A percentile compares a stretch with the other conserved stretches of the same genome.
Evolutionary conservation across 306 rosid genomes (phyloP).

Genomic region (Prunus armeniaca): DNA sequence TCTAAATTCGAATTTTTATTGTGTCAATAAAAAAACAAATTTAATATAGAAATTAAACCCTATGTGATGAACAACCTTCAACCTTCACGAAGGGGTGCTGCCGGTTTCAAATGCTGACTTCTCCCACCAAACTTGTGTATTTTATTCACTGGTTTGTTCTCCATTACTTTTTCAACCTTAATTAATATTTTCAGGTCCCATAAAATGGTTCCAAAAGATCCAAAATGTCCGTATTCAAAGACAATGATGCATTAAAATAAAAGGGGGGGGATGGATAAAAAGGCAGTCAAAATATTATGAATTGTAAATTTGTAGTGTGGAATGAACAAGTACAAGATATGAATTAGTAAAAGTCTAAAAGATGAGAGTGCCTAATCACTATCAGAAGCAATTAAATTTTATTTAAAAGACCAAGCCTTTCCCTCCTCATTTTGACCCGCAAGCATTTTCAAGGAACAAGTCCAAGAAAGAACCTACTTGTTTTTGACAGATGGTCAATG

Average conservation of each 20-base stretch:
- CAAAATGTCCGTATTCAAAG: not conserved
- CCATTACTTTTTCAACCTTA: not conserved
- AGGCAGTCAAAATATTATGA: not conserved
- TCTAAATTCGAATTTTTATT: too few relatives aligned
- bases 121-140: not conserved
- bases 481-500: constrained; percentile 36
- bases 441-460: constrained; percentile 29
- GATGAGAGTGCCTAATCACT: constrained; percentile 10
- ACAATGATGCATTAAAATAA: not conserved
- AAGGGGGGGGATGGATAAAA: not conserved
- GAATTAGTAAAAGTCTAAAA: not conserved
- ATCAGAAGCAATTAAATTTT: constrained; percentile 1
- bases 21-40: too few relatives aligned
- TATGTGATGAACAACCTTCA: not conserved
- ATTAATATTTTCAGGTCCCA: not conserved
- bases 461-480: constrained; percentile 16
- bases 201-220: constrained; percentile 6
- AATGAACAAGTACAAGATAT: not conserved
- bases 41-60: too few relatives aligned
- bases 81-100: not conserved
- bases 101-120: not conserved
- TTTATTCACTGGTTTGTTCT: not conserved
- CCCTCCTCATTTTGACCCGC: constrained; percentile 42
- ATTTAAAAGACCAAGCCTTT: constrained; percentile 22
- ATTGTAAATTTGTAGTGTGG: not conserved